Base-by-base conservation (phyloP, 768 basidiomycete genomes). In the Dioszegia aurantiaca region DNA sequence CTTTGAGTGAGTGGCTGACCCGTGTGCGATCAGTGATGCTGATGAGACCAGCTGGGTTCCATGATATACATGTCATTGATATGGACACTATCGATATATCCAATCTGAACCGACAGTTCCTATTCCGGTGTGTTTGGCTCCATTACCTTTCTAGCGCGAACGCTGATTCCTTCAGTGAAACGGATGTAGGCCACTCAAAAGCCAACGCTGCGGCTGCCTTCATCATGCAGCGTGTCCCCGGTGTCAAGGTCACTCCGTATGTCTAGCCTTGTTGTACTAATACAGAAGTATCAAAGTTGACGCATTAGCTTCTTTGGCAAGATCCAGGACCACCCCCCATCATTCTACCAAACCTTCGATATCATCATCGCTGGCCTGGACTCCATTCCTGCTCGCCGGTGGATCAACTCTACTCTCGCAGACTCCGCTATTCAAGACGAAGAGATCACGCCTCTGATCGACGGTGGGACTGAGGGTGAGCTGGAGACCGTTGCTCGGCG, bases 1-100 rank as follows among this genome's bases (percentile, higher is more conserved):
- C 95, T 23, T 79, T 98, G 65, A 88, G 77, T 78, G 33, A 49
- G 77, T 74, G 4, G 36, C 26, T 12, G n/a, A 39, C 37, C 11
- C 14, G 17, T 33, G 27, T 19, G 19, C 11, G 49, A 11, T 30
- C 30, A 40, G 2, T 26, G 23, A 21, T 36, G 33, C 37, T 59
- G 27, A 56, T 48, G 11, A n/a, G 27, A 36, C 2, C 42, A 78
- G 77, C 90, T 43, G 95, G 95, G 24, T 99, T 98, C 85, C 89
- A 88, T 78, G 89, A 98, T 71, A 95, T 98, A 65, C 91, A 97
- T 81, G 93, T 99, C 60, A 98, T 99, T 74, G 95, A 99, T 81
- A 98, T 99, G 93, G 94, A 99, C 81, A 97, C 94, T 16, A 99
- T 98, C 75, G 94, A 99, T 79, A 89, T 99, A 72, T 97, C 92